These are phyloP conservation scores for Neoboletus brunneissimus DNA, from an alignment of 768 basidiomycete genomes.

Conservation along the genomic window DNA sequence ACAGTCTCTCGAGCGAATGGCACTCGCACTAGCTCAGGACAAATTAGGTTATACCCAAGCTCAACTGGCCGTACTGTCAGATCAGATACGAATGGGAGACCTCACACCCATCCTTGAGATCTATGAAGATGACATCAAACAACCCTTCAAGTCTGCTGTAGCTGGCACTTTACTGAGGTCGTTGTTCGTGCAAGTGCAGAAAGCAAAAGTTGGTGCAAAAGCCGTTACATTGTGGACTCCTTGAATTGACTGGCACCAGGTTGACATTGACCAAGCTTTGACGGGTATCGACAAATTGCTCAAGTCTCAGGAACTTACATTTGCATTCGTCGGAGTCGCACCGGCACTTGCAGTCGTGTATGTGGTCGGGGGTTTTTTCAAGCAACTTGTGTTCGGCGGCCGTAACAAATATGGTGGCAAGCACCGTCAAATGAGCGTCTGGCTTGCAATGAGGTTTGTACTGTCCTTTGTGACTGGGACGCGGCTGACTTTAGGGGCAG, in stretches of 20 bases:
- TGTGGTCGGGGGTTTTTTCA: constrained; percentile 52
- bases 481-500: constrained; percentile 32
- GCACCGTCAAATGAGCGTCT: constrained; percentile 51
- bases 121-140: constrained; percentile 90
- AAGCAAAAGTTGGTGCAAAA: constrained; percentile 67
- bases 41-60: constrained; percentile 61
- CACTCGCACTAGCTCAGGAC: constrained; percentile 78
- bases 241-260: constrained; percentile 41
- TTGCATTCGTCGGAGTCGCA: constrained; percentile 95
- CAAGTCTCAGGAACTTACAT: constrained; percentile 91
- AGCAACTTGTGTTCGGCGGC: constrained; percentile 48
- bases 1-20: constrained; percentile 92
- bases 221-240: neutral
- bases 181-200: constrained; percentile 90
- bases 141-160: constrained; percentile 78
- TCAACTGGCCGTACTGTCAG: constrained; percentile 64
- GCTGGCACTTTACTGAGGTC: constrained; percentile 79
- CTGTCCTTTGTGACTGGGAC: neutral
- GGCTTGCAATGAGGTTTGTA: constrained; percentile 67
- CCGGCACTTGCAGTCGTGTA: constrained; percentile 84
- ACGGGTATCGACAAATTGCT: constrained; percentile 91
- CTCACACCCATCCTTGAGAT: constrained; percentile 81
- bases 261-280: constrained; percentile 88
- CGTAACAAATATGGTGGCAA: constrained; percentile 58
- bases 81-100: constrained; percentile 73